Evolutionary conservation across 768 basidiomycete genomes (phyloP).

Genomic region (Psilocybe tampanensis): DNA sequence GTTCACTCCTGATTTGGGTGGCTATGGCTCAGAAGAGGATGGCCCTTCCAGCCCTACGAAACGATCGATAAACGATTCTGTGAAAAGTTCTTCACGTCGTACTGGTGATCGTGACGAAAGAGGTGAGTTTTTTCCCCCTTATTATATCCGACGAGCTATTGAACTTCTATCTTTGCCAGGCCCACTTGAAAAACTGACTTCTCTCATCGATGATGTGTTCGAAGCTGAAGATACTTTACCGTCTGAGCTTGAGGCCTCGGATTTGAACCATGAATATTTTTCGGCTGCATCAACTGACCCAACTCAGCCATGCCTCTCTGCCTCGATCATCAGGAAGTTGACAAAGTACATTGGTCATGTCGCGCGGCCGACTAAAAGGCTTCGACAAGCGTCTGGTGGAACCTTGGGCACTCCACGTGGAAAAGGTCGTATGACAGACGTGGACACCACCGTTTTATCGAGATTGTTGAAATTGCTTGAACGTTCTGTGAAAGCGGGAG

Average conservation of each 20-base stretch:
- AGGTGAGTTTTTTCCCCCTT: constrained; percentile 41
- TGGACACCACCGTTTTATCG: constrained; percentile 63
- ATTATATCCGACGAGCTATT: background rate
- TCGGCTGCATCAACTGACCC: constrained; percentile 61
- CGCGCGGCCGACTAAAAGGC: constrained; percentile 68
- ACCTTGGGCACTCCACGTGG: constrained; percentile 46
- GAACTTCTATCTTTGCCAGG: constrained; percentile 34
- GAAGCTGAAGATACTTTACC: constrained; percentile 73
- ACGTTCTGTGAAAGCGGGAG: constrained; percentile 74
- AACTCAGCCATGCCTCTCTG: constrained; percentile 61
- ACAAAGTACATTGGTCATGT: constrained; percentile 70
- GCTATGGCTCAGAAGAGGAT: constrained; percentile 60
- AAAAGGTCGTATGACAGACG: constrained; percentile 64
- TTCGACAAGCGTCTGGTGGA: constrained; percentile 46
- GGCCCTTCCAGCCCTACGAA: constrained; percentile 35
- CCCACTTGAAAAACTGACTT: constrained; percentile 75
- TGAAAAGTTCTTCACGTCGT: constrained; percentile 55
- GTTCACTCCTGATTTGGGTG: constrained; percentile 47
- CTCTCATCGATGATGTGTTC: constrained; percentile 83
- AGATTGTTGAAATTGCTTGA: constrained; percentile 79
- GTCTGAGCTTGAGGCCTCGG: constrained; percentile 62
- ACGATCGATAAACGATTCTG: constrained; percentile 31
- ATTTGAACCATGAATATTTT: constrained; percentile 64
- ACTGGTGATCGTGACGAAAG: constrained; percentile 80
- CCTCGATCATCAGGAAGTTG: constrained; percentile 64